A percentile compares a stretch with the other conserved stretches of the same genome.
phyloP scores from a whole-genome alignment of 306 rosid genomes.

The Vicia sativa region DNA sequence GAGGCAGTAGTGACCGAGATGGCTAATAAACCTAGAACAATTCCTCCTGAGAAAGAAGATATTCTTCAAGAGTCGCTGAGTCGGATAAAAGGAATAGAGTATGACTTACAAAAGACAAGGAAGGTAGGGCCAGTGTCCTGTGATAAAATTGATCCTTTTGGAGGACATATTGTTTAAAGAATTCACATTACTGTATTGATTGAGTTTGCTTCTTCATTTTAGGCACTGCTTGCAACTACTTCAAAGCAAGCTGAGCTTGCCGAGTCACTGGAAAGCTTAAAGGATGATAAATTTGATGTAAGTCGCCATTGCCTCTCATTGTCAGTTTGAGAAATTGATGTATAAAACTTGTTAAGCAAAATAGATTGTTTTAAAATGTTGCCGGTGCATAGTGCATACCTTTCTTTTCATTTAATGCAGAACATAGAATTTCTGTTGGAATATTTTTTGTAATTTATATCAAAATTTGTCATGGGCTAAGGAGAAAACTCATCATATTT shows the following conservation, averaged over 20 bases:
- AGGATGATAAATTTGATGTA: constrained; percentile 60
- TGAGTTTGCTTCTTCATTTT: constrained; percentile 36
- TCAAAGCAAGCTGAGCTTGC: constrained; percentile 95
- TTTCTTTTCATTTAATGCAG: constrained; percentile 23
- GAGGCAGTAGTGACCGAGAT: constrained; percentile 78
- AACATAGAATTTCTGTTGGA: not conserved
- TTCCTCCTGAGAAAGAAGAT: constrained; percentile 90
- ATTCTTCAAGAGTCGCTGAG: constrained; percentile 85
- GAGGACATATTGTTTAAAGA: constrained; percentile 29
- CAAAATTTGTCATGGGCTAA: not conserved
- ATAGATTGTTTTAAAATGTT: not conserved
- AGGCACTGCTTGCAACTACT: constrained; percentile 88
- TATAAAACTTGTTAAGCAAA: constrained; percentile 6
- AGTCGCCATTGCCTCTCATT: constrained; percentile 42
- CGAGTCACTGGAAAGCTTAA: constrained; percentile 75
- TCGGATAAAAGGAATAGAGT: constrained; percentile 87
- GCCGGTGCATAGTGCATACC: not conserved
- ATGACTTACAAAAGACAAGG: constrained; percentile 92
- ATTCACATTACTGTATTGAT: constrained; percentile 37
- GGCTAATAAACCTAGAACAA: constrained; percentile 72
- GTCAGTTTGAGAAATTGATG: constrained; percentile 16
- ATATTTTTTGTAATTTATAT: not conserved
- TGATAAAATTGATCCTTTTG: constrained; percentile 26
- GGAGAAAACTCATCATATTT: constrained; percentile 11
- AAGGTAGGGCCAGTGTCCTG: constrained; percentile 58